Conservation (phyloP, 2,329 filamentous ascomycete genomes). For the Arthrobotrys musiformis region DNA sequence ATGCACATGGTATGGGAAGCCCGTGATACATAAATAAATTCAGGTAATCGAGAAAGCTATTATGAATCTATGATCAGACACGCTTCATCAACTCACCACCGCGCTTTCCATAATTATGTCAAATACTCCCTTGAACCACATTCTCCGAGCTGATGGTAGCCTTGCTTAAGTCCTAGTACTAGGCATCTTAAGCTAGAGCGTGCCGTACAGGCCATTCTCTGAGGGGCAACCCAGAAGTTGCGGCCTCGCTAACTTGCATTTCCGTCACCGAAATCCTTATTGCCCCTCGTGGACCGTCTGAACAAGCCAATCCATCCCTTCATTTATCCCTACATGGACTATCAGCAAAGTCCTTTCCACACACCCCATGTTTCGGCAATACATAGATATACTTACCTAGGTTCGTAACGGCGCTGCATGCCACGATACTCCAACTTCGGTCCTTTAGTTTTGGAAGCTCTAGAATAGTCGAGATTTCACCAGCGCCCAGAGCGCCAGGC, state of each 20-base stretch:
- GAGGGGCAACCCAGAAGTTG: background rate
- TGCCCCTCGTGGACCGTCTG: constrained; percentile 36
- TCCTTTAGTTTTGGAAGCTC: constrained; percentile 90
- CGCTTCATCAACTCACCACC: background rate
- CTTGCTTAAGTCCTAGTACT: background rate
- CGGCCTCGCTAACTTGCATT: background rate
- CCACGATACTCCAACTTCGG: constrained; percentile 99
- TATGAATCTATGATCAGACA: background rate
- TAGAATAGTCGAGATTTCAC: constrained; percentile 94
- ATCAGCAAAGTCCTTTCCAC: background rate
- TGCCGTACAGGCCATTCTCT: background rate
- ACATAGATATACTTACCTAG: constrained; percentile 56
- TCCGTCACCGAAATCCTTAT: background rate
- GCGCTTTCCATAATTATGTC: background rate
- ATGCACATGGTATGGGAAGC: too few relatives aligned
- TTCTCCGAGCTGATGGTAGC: background rate
- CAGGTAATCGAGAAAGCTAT: background rate
- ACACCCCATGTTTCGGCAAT: background rate
- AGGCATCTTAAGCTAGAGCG: background rate
- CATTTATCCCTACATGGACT: constrained; percentile 78
- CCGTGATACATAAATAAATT: too few relatives aligned
- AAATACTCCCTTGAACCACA: background rate
- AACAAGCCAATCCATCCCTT: constrained; percentile 99
- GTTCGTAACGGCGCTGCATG: constrained; percentile 94
- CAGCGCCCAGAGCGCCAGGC: constrained; percentile 93